Conservation (phyloP, 2,329 filamentous ascomycete genomes). For the Fusarium sp. region DNA sequence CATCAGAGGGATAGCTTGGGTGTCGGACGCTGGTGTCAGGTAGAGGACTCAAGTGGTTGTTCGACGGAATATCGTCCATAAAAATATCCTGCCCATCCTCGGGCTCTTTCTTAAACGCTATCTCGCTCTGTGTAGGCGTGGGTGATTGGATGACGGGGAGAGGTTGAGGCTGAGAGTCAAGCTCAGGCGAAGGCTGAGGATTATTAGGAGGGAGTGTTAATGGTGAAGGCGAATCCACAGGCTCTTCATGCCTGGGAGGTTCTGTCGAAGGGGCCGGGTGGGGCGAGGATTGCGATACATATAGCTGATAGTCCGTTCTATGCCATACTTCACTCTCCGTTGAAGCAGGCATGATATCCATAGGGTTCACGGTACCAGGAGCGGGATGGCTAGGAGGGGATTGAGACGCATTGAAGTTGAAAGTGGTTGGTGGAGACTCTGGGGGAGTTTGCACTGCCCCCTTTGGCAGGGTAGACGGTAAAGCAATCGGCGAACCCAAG, state of each 20-base stretch:
- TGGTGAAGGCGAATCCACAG: conserved; percentile 48
- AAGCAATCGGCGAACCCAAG: conserved; percentile 45
- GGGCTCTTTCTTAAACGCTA: conserved; percentile 34
- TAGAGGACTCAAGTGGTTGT: conserved; percentile 45
- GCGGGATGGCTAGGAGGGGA: conserved; percentile 55
- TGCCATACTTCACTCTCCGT: conserved; percentile 58
- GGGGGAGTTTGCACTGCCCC: conserved; percentile 46
- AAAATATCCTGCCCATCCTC: conserved; percentile 41
- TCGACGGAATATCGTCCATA: conserved; percentile 48
- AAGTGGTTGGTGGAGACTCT: conserved; percentile 45
- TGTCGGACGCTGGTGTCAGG: conserved; percentile 48
- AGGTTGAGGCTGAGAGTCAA: conserved; percentile 30
- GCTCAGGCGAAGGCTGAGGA: conserved; percentile 37
- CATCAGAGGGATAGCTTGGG: conserved; percentile 57
- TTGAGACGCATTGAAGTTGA: conserved; percentile 47
- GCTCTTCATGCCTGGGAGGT: conserved; percentile 28
- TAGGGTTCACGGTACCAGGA: conserved; percentile 67
- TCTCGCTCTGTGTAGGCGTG: conserved; percentile 46
- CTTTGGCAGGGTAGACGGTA: conserved; percentile 35
- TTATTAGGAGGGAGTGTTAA: conserved; percentile 44
- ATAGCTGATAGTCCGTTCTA: conserved; percentile 56
- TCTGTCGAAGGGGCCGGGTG: conserved; percentile 33
- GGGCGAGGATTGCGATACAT: conserved; percentile 49
- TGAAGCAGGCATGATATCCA: conserved; percentile 66
- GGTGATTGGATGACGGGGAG: conserved; percentile 50